Conservation (phyloP, 2,329 filamentous ascomycete species). For the Aspergillaceae sp. region DNA sequence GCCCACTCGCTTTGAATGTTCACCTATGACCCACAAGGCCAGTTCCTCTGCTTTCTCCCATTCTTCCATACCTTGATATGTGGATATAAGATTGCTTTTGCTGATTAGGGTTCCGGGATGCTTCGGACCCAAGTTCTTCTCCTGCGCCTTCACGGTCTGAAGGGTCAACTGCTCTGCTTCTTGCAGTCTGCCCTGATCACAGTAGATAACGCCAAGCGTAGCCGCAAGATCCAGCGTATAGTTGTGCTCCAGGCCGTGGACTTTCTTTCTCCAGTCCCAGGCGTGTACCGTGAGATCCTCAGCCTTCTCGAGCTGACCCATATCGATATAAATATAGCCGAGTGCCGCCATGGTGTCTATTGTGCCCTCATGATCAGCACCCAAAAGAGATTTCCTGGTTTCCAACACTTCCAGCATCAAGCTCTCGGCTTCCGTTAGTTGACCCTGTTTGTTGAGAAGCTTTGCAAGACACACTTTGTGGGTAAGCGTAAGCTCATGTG, state of each 20-base stretch:
- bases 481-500: conserved; percentile 11
- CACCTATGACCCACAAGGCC: background rate
- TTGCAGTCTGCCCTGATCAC: conserved; percentile 3
- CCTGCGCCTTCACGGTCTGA: conserved; percentile 6
- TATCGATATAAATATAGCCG: conserved; percentile 9
- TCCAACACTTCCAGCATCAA: conserved; percentile 11
- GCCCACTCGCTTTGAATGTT: background rate
- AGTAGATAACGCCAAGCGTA: conserved; percentile 8
- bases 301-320: conserved; percentile 14
- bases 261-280: conserved; percentile 8
- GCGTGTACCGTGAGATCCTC: conserved; percentile 12
- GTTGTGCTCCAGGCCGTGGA: conserved; percentile 8
- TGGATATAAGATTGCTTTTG: conserved; percentile 35
- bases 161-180: conserved; percentile 19
- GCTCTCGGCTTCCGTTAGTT: conserved; percentile 9
- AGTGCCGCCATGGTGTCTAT: conserved; percentile 10
- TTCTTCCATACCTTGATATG: background rate
- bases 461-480: conserved; percentile 12
- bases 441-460: conserved; percentile 9
- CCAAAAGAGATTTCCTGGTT: conserved; percentile 8
- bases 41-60: conserved; percentile 2
- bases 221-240: conserved; percentile 22
- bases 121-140: conserved; percentile 4
- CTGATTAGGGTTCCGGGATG: conserved; percentile 8
- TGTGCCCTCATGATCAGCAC: conserved; percentile 10